phyloP scores from a whole-genome alignment of 257 asterid species.

The Scutellaria baicalensis region DNA sequence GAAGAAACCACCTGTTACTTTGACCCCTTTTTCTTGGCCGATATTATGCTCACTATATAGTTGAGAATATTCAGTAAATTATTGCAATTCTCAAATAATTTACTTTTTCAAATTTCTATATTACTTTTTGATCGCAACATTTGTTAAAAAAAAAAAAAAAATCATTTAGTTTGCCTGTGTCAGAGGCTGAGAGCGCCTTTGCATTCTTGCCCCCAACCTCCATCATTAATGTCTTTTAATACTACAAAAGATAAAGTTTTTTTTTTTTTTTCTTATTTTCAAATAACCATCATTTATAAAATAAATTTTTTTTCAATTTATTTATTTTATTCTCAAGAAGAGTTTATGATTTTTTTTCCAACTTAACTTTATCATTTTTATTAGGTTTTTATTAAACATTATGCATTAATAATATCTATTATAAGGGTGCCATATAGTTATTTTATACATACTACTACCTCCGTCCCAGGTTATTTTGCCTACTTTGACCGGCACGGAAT shows the following conservation, averaged over 20 bases:
- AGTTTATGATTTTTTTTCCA: too few species aligned
- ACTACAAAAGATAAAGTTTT: not conserved
- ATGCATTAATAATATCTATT: too few species aligned
- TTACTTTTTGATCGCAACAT: not conserved
- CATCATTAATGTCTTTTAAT: constrained; percentile 24
- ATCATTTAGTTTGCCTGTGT: not conserved
- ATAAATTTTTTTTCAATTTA: too few species aligned
- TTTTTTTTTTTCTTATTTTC: too few species aligned
- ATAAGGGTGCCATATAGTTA: too few species aligned
- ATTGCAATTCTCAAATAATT: not conserved
- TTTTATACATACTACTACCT: too few species aligned
- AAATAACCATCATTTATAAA: too few species aligned
- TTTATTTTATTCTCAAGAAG: too few species aligned
- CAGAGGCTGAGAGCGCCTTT: constrained; percentile 20
- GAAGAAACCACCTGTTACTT: constrained; percentile 4
- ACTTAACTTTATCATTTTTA: too few species aligned
- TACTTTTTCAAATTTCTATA: not conserved
- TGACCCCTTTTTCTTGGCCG: constrained; percentile 2
- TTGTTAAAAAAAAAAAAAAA: constrained; percentile 4
- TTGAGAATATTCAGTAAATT: not conserved
- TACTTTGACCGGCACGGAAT: too few species aligned
- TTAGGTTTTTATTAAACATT: too few species aligned
- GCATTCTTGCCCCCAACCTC: constrained; percentile 11
- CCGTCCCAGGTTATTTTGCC: too few species aligned
- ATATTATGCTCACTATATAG: not conserved